These are phyloP conservation scores for Rhizopogon vinicolor DNA, from an alignment of 768 basidiomycete species.

Conservation along the genomic window DNA sequence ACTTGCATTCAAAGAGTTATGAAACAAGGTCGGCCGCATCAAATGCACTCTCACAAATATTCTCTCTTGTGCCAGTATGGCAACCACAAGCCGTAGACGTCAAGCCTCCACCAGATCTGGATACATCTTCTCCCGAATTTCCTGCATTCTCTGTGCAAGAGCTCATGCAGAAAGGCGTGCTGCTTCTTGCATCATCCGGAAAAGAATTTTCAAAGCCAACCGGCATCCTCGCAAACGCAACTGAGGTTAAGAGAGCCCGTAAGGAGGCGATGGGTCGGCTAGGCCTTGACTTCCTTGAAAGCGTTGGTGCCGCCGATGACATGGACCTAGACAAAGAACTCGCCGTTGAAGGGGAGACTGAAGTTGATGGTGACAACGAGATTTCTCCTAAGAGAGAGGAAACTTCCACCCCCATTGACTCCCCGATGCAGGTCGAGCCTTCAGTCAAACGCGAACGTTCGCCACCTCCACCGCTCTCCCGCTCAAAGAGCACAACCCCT, in stretches of 20 bases:
- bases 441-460: conserved; percentile 36
- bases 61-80: conserved; percentile 80
- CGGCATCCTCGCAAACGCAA: conserved; percentile 65
- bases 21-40: conserved; percentile 92
- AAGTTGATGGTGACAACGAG: conserved; percentile 40
- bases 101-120: conserved; percentile 21
- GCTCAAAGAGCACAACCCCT: conserved; percentile 42
- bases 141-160: conserved; percentile 74
- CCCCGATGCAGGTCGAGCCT: conserved; percentile 43
- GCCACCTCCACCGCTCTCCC: conserved; percentile 22
- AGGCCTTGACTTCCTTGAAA: conserved; percentile 82
- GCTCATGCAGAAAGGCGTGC: conserved; percentile 68
- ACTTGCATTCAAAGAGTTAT: conserved; percentile 84
- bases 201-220: conserved; percentile 82
- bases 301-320: conserved; percentile 64
- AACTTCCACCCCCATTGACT: conserved; percentile 21
- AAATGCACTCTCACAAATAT: conserved; percentile 83
- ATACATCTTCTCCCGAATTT: conserved; percentile 47
- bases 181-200: conserved; percentile 88
- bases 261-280: conserved; percentile 86
- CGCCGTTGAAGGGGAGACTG: conserved; percentile 50
- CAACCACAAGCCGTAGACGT: conserved; percentile 30
- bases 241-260: conserved; percentile 82
- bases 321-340: conserved; percentile 87
- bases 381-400: conserved; percentile 35